Conservation (phyloP, 768 basidiomycete genomes). For the Porpolomopsis calyptriformis region DNA sequence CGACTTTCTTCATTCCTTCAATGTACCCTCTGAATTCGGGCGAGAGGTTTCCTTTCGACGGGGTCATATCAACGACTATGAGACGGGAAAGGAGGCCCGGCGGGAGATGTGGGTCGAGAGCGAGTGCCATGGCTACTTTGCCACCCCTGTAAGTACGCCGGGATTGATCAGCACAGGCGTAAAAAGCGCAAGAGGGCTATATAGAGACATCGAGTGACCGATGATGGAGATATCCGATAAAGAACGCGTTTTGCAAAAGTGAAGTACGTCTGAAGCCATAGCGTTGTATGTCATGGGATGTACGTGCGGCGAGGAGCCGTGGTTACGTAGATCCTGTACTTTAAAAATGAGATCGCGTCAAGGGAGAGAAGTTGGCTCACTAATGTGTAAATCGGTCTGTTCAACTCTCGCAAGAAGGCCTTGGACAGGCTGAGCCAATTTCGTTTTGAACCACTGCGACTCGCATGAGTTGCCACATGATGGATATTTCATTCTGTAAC, state of each 20-base stretch:
- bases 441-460: conserved; percentile 68
- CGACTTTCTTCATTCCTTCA: conserved; percentile 64
- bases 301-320: conserved; percentile 71
- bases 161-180: conserved; percentile 1
- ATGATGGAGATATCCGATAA: conserved; percentile 60
- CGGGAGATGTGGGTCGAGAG: conserved; percentile 35
- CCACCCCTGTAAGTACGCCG: conserved; percentile 52
- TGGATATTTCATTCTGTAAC: conserved; percentile 12
- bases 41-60: conserved; percentile 46
- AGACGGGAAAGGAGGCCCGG: conserved; percentile 38
- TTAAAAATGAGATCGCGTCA: neutral
- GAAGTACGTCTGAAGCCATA: conserved; percentile 71
- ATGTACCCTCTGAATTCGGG: conserved; percentile 59
- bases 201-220: conserved; percentile 81
- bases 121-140: conserved; percentile 68
- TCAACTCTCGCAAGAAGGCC: conserved; percentile 53
- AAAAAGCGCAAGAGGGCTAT: neutral
- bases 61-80: conserved; percentile 77
- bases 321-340: conserved; percentile 76
- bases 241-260: conserved; percentile 47
- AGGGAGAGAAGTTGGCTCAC: conserved; percentile 26
- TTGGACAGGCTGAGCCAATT: conserved; percentile 83
- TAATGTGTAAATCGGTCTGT: conserved; percentile 62
- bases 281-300: conserved; percentile 62
- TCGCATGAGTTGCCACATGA: neutral